These are phyloP conservation scores for Blastocystis sp. DNA, from an alignment of 352 stramenopile species.

Conservation along the genomic window DNA sequence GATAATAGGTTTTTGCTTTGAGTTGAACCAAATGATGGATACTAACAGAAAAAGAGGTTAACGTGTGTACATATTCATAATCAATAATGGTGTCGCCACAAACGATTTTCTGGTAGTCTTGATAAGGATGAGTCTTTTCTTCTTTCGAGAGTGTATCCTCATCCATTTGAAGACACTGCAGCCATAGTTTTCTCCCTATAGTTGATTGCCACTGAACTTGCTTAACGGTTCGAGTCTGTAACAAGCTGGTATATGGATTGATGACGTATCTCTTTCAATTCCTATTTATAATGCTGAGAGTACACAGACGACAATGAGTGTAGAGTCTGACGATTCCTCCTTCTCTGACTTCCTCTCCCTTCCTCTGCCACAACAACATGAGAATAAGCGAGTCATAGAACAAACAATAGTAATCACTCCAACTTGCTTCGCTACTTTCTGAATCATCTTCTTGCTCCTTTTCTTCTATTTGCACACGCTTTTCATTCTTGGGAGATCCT, in stretches of 20 bases:
- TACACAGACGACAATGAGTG: not conserved
- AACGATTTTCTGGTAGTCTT: not conserved
- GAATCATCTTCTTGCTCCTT: not conserved
- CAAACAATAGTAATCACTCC: slow-evolving; percentile 32
- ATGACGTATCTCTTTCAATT: not conserved
- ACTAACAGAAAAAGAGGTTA: not conserved
- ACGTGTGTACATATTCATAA: not conserved
- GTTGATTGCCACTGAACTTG: not conserved
- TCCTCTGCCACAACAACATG: not conserved
- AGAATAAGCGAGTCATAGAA: not conserved
- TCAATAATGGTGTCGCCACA: not conserved
- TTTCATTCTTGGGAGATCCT: not conserved
- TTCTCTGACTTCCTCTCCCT: not conserved
- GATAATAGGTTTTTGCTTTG: not conserved
- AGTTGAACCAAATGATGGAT: not conserved
- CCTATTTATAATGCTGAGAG: not conserved
- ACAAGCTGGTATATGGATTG: not conserved
- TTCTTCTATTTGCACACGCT: not conserved
- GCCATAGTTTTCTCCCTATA: not conserved
- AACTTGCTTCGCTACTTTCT: slow-evolving; percentile 44
- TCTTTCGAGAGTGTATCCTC: not conserved
- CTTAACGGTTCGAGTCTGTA: not conserved
- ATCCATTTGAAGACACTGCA: not conserved
- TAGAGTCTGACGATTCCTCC: not conserved
- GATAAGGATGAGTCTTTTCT: not conserved